phyloP scores from a whole-genome alignment of 202 grass and related monocot species.

The Elaeis oleifera region DNA sequence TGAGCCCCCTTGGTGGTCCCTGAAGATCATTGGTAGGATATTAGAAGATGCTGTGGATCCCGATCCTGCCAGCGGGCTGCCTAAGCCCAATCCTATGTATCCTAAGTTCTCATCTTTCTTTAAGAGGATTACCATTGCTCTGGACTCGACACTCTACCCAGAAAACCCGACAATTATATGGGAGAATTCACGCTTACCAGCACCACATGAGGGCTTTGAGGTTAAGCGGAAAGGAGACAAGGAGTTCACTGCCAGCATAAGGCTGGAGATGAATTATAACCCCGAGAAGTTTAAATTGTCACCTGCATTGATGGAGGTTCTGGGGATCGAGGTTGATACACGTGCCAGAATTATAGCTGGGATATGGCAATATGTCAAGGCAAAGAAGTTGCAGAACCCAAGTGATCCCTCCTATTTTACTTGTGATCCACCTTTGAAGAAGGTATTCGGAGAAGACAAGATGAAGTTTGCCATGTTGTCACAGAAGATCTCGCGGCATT shows the following conservation, averaged over 20 bases:
- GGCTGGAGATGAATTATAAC: constrained; percentile 78
- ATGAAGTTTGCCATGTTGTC: constrained; percentile 83
- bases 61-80: constrained; percentile 58
- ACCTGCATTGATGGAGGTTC: constrained; percentile 67
- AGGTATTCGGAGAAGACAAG: constrained; percentile 87
- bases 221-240: constrained; percentile 86
- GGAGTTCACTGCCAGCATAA: constrained; percentile 66
- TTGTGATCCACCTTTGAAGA: constrained; percentile 57
- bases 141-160: constrained; percentile 58
- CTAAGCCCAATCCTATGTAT: constrained; percentile 69
- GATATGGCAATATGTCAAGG: constrained; percentile 90
- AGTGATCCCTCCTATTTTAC: constrained; percentile 72
- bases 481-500: constrained; percentile 80
- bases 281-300: constrained; percentile 87
- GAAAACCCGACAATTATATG: constrained; percentile 67
- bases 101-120: constrained; percentile 89
- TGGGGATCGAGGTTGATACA: constrained; percentile 83
- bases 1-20: constrained; percentile 80
- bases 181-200: constrained; percentile 61
- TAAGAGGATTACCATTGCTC: constrained; percentile 62
- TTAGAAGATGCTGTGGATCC: constrained; percentile 61
- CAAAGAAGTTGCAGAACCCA: constrained; percentile 84
- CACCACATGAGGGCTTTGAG: constrained; percentile 76
- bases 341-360: constrained; percentile 72
- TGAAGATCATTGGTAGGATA: constrained; percentile 89